Base-by-base conservation (phyloP, 371 early-diverging fungal genomes). In the Coemansia sp. region DNA sequence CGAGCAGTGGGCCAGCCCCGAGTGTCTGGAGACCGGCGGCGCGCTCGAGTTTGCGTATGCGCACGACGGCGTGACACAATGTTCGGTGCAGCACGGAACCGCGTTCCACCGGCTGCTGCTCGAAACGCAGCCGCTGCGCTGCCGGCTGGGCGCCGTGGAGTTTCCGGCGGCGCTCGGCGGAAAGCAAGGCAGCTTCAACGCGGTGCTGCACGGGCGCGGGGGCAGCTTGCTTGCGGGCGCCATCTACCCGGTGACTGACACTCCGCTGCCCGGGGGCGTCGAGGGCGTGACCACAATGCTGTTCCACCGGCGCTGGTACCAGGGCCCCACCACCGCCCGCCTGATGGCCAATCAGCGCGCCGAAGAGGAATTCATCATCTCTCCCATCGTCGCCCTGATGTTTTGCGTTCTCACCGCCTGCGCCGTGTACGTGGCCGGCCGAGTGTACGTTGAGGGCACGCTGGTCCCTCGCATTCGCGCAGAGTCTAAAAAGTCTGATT, bases 331-430 rank as follows among this genome's bases (percentile, higher is more conserved):
- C 0, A 30, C 67, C 14, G 35, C 68, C 5, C 52, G 60, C 38
- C 51, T 71, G 38, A 76, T 76, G 76, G 68, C 76, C 8, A 76
- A 63, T 39, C 52, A 60, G 58, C 55, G 72, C 7, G 47, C 61
- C 33, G 68, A 76, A 45, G 72, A 76, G 39, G 72, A 66, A 47
- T 70, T 71, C 40, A 60, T 71, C 40, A 76, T 76, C 53, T 57
- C 60, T 40, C 76, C 76, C 5, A 58, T 76, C 12, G 72, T 76
- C 31, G 72, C 72, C 0, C 14, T 67, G 10, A 71, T 76, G 76
- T 71, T 71, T 33, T 76, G 76, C 39, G 49, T 76, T 16, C 72
- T 76, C 9, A 61, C 76, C 16, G 76, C 68, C 3, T 71, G 71
- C 30, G 42, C 58, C 9, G 72, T 76, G 4, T 76, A 76, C 42